These are phyloP conservation scores for Spergularia marina DNA, from an alignment of 148 eudicot genomes.

Conservation along the genomic window DNA sequence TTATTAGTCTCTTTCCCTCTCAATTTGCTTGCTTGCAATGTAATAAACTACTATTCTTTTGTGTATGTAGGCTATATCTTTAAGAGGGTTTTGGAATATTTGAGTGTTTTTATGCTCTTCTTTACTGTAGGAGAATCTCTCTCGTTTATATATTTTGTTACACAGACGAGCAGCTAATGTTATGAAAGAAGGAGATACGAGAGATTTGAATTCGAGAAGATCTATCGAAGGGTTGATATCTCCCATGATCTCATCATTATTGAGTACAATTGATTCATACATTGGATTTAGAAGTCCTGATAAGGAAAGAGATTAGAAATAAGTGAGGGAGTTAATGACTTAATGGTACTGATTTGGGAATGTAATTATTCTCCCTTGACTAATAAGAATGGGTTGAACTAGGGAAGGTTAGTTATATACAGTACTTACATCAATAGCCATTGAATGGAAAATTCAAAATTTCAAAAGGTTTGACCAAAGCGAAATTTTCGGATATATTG, in stretches of 20 bases:
- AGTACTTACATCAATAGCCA: no score
- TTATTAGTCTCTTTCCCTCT: background rate
- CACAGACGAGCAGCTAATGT: no score
- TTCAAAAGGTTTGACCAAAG: no score
- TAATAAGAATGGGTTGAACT: background rate
- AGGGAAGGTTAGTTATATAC: background rate
- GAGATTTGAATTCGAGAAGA: no score
- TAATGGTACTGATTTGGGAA: conserved; percentile 2
- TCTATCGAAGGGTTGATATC: no score
- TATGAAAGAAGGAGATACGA: no score
- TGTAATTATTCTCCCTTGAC: background rate
- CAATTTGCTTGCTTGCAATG: conserved; percentile 13
- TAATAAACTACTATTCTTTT: background rate
- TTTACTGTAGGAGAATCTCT: no score
- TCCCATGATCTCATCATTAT: background rate
- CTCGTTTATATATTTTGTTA: no score
- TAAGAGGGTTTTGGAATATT: conserved; percentile 26
- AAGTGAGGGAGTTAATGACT: conserved; percentile 4
- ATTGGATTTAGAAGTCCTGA: background rate
- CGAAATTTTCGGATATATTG: no score
- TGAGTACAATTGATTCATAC: background rate
- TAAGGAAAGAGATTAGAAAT: background rate
- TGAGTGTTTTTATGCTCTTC: background rate
- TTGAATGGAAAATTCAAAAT: no score
- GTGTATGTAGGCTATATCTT: background rate